phyloP scores from a whole-genome alignment of 106 monocot genomes.

The Cymbidium sinense region DNA sequence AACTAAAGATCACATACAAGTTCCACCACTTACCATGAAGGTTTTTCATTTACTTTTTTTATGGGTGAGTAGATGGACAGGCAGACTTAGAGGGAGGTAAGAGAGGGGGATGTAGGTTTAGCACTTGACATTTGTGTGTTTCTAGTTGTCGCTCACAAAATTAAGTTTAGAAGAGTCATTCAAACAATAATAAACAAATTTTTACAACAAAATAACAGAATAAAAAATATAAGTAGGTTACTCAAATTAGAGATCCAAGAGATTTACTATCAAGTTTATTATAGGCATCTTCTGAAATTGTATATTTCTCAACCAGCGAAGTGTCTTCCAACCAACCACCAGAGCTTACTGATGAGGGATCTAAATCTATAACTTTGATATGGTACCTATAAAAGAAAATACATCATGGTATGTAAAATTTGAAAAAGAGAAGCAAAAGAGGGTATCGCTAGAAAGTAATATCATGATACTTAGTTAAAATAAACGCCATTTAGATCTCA shows the following conservation, averaged over 20 bases:
- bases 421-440: neutral
- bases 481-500: neutral
- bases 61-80: neutral
- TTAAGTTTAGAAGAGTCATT: neutral
- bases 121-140: neutral
- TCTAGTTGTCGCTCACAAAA: neutral
- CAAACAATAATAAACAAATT: neutral
- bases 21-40: neutral
- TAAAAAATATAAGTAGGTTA: neutral
- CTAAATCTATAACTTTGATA: constrained; percentile 77
- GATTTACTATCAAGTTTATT: constrained; percentile 73
- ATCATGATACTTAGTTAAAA: neutral
- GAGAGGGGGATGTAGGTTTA: neutral
- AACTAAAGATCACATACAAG: neutral
- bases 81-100: neutral
- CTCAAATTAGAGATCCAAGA: neutral
- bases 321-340: constrained; percentile 97
- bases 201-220: neutral
- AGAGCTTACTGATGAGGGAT: constrained; percentile 78
- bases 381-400: constrained; percentile 46
- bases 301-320: constrained; percentile 86
- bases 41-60: no score
- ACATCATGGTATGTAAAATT: constrained; percentile 1
- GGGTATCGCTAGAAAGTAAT: neutral
- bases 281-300: constrained; percentile 86